These are phyloP conservation scores for Dothideomycetes sp. DNA, from an alignment of 2,329 filamentous ascomycete species.

Conservation along the genomic window DNA sequence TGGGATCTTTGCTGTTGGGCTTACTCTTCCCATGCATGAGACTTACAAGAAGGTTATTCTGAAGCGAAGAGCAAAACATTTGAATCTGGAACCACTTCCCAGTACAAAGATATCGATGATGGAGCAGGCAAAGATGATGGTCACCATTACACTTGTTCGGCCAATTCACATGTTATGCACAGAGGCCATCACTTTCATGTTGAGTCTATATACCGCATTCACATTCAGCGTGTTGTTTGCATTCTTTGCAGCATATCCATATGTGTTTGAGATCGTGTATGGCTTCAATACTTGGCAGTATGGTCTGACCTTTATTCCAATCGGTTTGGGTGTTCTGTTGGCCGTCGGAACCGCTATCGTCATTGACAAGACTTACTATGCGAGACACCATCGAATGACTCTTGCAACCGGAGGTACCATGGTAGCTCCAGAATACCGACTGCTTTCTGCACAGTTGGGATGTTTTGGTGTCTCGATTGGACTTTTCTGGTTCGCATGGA, in stretches of 20 bases:
- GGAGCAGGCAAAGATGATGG: conserved; percentile 17
- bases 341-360: conserved; percentile 25
- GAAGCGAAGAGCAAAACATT: conserved; percentile 26
- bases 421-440: conserved; percentile 18
- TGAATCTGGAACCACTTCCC: conserved; percentile 21
- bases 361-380: conserved; percentile 31
- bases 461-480: conserved; percentile 14
- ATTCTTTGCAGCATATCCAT: conserved; percentile 27
- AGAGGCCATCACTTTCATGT: conserved; percentile 29
- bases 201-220: conserved; percentile 26
- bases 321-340: conserved; percentile 17
- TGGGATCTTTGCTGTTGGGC: conserved; percentile 28
- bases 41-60: conserved; percentile 48
- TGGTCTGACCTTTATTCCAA: conserved; percentile 21
- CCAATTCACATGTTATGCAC: conserved; percentile 27
- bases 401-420: conserved; percentile 20
- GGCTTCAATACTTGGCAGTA: conserved; percentile 16
- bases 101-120: neutral
- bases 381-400: conserved; percentile 24
- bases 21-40: conserved; percentile 40
- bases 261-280: conserved; percentile 19
- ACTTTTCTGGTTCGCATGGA: conserved; percentile 35
- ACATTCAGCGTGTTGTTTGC: conserved; percentile 24
- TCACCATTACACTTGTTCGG: conserved; percentile 22
- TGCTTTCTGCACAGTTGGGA: conserved; percentile 6